These are phyloP conservation scores for Peronospora destructor DNA, from an alignment of 352 stramenopile genomes.

Conservation along the genomic window DNA sequence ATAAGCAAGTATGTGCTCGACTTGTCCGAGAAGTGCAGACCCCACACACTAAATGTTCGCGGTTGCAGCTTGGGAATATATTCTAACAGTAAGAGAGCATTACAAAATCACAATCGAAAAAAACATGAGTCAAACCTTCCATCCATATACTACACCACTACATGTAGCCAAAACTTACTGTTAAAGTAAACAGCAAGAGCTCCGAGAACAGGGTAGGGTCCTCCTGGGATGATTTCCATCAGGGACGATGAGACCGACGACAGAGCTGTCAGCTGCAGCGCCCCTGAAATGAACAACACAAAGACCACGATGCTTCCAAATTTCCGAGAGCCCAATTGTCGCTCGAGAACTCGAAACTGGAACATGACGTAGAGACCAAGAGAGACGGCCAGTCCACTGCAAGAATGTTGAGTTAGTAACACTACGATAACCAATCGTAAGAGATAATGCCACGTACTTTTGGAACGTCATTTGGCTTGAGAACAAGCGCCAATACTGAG, in stretches of 20 bases:
- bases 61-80: slow-evolving; percentile 73
- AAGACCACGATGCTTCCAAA: slow-evolving; percentile 75
- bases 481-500: slow-evolving; percentile 65
- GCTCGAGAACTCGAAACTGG: slow-evolving; percentile 78
- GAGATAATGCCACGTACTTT: slow-evolving; percentile 35
- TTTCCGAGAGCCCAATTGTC: slow-evolving; percentile 80
- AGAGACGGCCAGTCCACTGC: slow-evolving; percentile 64
- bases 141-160: neutral
- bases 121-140: neutral
- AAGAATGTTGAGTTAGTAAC: slow-evolving; percentile 10
- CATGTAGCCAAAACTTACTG: slow-evolving; percentile 34
- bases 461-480: slow-evolving; percentile 71
- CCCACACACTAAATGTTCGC: slow-evolving; percentile 32
- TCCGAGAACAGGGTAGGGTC: slow-evolving; percentile 66
- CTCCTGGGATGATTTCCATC: slow-evolving; percentile 40
- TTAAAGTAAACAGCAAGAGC: slow-evolving; percentile 72
- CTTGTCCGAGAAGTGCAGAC: slow-evolving; percentile 80
- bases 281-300: slow-evolving; percentile 41
- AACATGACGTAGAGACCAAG: slow-evolving; percentile 82
- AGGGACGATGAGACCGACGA: slow-evolving; percentile 37
- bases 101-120: neutral
- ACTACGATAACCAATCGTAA: slow-evolving; percentile 5
- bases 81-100: slow-evolving; percentile 30
- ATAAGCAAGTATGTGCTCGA: slow-evolving; percentile 45
- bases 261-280: slow-evolving; percentile 42